phyloP scores from a whole-genome alignment of 2,329 filamentous ascomycete species.

The Nemania serpens region DNA sequence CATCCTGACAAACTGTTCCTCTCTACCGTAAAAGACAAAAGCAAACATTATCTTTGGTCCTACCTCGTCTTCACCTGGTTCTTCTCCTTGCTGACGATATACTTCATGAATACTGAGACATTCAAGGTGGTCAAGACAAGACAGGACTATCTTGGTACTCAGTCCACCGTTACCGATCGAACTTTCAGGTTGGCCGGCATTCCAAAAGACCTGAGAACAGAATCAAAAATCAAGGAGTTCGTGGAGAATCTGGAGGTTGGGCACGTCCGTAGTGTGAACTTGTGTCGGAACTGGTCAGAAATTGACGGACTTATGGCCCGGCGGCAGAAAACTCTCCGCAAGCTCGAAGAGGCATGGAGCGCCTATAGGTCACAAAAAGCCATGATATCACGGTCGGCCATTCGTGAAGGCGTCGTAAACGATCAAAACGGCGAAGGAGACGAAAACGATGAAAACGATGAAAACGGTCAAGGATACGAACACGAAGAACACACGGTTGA shows the following conservation, averaged over 20 bases:
- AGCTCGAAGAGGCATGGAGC: constrained; percentile 84
- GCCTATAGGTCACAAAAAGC: constrained; percentile 68
- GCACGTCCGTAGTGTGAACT: constrained; percentile 81
- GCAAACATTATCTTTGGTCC: constrained; percentile 74
- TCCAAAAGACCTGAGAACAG: constrained; percentile 75
- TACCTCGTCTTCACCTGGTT: constrained; percentile 95
- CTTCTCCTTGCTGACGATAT: constrained; percentile 81
- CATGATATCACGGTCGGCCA: constrained; percentile 36
- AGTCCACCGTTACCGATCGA: constrained; percentile 93
- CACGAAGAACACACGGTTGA: constrained; percentile 40
- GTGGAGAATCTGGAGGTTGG: constrained; percentile 89
- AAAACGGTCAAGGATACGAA: constrained; percentile 23
- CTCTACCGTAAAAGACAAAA: constrained; percentile 19
- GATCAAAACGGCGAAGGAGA: constrained; percentile 23
- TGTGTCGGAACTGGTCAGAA: constrained; percentile 86
- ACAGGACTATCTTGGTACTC: constrained; percentile 89
- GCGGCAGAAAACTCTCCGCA: constrained; percentile 67
- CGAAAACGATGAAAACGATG: not conserved
- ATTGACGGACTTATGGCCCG: constrained; percentile 75
- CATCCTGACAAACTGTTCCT: constrained; percentile 8
- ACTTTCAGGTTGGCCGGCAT: constrained; percentile 93
- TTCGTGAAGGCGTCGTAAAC: not conserved
- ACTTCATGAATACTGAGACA: constrained; percentile 82
- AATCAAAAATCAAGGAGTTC: constrained; percentile 81
- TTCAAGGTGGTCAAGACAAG: constrained; percentile 81